Evolutionary conservation across 129 eudicot genomes (phyloP).

Genomic region (Heracleum sosnowskyi): DNA sequence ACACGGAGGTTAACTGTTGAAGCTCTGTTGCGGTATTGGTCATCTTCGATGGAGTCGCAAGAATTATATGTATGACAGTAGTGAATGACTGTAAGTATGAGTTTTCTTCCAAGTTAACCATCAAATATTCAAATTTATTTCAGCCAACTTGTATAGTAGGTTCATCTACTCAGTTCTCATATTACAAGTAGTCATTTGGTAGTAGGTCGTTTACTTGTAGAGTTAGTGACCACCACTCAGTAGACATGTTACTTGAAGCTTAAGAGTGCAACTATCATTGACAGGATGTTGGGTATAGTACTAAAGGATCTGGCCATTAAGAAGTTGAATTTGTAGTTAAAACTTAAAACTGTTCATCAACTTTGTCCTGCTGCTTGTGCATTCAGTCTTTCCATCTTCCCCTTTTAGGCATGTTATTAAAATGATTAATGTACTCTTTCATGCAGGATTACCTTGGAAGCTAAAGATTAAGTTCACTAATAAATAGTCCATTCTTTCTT

Average conservation of each 20-base stretch:
- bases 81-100: not conserved
- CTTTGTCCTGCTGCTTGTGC: not conserved
- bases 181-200: not conserved
- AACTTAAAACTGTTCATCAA: not conserved
- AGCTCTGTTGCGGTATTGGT: slow-evolving; percentile 72
- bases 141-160: not conserved
- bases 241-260: not conserved
- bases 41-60: slow-evolving; percentile 77
- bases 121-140: not conserved
- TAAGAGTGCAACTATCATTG: not conserved
- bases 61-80: slow-evolving; percentile 30
- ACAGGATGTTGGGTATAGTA: not conserved
- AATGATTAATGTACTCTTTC: not conserved
- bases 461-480: not conserved
- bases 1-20: slow-evolving; percentile 78
- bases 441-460: not conserved
- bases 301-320: not conserved
- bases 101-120: not conserved
- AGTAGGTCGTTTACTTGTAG: not conserved
- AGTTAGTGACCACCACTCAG: not conserved
- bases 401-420: not conserved
- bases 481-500: not conserved
- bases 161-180: not conserved
- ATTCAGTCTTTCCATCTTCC: not conserved
- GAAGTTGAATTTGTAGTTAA: not conserved